Base-by-base conservation (phyloP, 495 filamentous ascomycete genomes). In the Aspergillus avenaceus region DNA sequence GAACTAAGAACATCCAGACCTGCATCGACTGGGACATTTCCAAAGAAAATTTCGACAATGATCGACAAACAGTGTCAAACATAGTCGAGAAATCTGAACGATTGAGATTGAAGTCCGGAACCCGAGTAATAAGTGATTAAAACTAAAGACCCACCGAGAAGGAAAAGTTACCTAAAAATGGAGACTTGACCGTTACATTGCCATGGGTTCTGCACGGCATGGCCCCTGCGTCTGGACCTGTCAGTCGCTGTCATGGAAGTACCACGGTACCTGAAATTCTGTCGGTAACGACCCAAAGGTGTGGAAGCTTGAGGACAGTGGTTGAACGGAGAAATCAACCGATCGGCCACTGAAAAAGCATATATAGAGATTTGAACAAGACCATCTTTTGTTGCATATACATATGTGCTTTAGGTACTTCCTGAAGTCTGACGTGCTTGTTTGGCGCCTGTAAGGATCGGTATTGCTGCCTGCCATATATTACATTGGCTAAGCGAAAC, bases 181-280 rank as follows among this genome's bases (percentile, higher is more conserved):
- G 46, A 27, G 46, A 32, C 5, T 49, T 26, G 37, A 41, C 31
- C 49, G 41, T 52, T 52, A 45, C 31, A 27, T 40, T 34, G 48
- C 44, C 32, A 45, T 45, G 49, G 42, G 25, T 52, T 44, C 32
- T 50, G 49, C 49, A 52, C 49, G 41, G 41, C 44, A 28, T 45
- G 49, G 42, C 42, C 49, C 42, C 31, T 29, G 49, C 49, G 34
- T 18, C 23, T 45, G 31, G 41, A 45, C 41, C 49, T 52, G 49
- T 52, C 49, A 52, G 27, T 40, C 23, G 49, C 49, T 52, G 49
- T 52, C 49, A 52, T 14, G 23, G 31, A 31, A n/a, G 42, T 32
- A 16, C 14, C 5, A 45, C 29, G 42, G 42, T 38, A 38, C 34
- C 34, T 21, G 34, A 36, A 13, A 14, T 16, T 12, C 32, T 36